Conservation (phyloP, 2,329 filamentous ascomycete species). For the Exophiala mesophila region DNA sequence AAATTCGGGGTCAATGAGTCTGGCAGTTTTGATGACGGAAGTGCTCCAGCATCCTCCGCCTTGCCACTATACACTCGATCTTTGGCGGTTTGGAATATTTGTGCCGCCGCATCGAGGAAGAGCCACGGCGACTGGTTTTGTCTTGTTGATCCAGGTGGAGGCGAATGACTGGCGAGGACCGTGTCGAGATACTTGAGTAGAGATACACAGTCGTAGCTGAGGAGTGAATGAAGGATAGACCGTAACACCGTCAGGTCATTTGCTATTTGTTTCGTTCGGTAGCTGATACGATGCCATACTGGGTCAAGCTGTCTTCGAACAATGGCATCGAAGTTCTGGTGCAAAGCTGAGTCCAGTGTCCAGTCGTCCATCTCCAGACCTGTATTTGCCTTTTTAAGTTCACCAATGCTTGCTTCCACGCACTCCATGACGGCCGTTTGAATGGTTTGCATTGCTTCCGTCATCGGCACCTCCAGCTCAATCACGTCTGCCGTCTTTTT, state of each 20-base stretch:
- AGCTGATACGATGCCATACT: slow-evolving; percentile 95
- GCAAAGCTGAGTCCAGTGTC: slow-evolving; percentile 88
- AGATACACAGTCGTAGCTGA: slow-evolving; percentile 83
- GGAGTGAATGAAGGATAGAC: slow-evolving; percentile 71
- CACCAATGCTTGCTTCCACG: slow-evolving; percentile 88
- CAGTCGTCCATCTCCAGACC: slow-evolving; percentile 95
- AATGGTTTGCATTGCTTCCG: slow-evolving; percentile 84
- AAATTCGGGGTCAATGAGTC: slow-evolving; percentile 72
- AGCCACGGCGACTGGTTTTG: slow-evolving; percentile 94
- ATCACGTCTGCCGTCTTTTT: slow-evolving; percentile 94
- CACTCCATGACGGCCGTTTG: slow-evolving; percentile 94
- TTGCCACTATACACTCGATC: slow-evolving; percentile 77
- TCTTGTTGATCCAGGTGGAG: slow-evolving; percentile 77
- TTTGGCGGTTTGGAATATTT: slow-evolving; percentile 86
- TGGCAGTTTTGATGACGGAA: slow-evolving; percentile 46
- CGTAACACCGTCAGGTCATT: slow-evolving; percentile 80
- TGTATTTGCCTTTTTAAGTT: slow-evolving; percentile 84
- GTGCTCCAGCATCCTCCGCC: slow-evolving; percentile 54
- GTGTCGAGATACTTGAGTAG: slow-evolving; percentile 93
- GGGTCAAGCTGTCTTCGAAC: slow-evolving; percentile 87
- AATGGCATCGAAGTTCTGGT: slow-evolving; percentile 86
- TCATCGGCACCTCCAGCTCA: slow-evolving; percentile 94
- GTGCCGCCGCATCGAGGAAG: slow-evolving; percentile 90
- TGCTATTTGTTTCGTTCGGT: slow-evolving; percentile 91
- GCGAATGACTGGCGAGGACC: slow-evolving; percentile 83